phyloP scores from a whole-genome alignment of 495 filamentous ascomycete genomes.

The Penicillium pancosmium region DNA sequence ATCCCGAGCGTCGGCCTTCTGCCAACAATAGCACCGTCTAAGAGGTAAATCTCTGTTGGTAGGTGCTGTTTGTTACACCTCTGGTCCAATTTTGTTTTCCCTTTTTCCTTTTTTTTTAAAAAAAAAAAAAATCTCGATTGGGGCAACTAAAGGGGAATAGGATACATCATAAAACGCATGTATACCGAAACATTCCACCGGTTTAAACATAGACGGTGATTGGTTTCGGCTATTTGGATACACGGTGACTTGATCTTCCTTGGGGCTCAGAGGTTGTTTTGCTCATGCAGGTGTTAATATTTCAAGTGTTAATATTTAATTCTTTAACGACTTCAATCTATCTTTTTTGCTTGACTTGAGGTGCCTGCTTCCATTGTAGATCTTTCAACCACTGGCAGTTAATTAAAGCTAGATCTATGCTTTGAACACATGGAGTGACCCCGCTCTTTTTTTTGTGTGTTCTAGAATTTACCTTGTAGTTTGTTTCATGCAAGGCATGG shows the following conservation, averaged over 20 bases:
- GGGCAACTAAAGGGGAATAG: neutral
- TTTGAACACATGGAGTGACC: too few relatives aligned
- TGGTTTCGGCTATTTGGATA: too few relatives aligned
- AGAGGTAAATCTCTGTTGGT: neutral
- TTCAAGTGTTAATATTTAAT: conserved; percentile 18
- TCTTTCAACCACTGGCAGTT: too few relatives aligned
- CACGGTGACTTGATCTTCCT: neutral
- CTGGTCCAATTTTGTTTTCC: neutral
- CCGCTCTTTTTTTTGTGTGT: too few relatives aligned
- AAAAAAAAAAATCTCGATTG: too few relatives aligned
- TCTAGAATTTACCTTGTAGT: too few relatives aligned
- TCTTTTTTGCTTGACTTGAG: neutral
- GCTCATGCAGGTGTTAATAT: conserved; percentile 11
- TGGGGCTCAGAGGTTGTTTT: neutral
- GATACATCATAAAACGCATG: neutral
- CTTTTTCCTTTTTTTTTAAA: neutral
- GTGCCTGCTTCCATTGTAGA: too few relatives aligned
- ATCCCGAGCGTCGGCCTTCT: conserved; percentile 10
- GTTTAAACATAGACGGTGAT: too few relatives aligned
- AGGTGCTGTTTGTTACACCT: neutral
- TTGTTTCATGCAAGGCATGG: too few relatives aligned
- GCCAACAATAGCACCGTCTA: conserved; percentile 21
- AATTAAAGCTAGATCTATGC: too few relatives aligned
- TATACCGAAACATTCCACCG: neutral
- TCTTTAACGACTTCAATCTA: neutral